These are phyloP conservation scores for Endoconidiophora laricicola DNA, from an alignment of 2,329 filamentous ascomycete species.

Conservation along the genomic window DNA sequence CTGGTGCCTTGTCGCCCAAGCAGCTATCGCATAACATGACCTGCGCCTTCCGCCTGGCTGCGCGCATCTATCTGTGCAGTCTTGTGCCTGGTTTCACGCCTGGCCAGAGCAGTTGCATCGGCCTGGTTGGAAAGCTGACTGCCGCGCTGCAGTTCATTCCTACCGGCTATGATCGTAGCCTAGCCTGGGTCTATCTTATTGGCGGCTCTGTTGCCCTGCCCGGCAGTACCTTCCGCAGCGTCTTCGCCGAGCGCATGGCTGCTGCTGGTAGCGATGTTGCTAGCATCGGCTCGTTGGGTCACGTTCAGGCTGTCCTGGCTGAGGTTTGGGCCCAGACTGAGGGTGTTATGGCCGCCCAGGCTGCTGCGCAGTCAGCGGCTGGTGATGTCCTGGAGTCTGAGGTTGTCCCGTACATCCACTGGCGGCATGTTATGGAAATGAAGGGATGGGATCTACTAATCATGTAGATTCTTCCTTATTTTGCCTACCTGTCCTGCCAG, in stretches of 20 bases:
- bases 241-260: constrained; percentile 60
- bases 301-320: constrained; percentile 58
- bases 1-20: constrained; percentile 62
- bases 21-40: constrained; percentile 82
- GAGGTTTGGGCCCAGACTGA: constrained; percentile 77
- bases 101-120: constrained; percentile 53
- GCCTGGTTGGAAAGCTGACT: constrained; percentile 63
- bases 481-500: constrained; percentile 9
- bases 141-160: constrained; percentile 69
- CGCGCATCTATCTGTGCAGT: constrained; percentile 92
- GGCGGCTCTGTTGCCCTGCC: constrained; percentile 63
- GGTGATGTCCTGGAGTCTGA: constrained; percentile 21
- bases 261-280: constrained; percentile 57
- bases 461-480: constrained; percentile 36
- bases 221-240: constrained; percentile 55
- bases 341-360: constrained; percentile 25
- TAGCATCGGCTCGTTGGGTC: constrained; percentile 69
- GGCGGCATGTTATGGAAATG: constrained; percentile 83
- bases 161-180: constrained; percentile 72
- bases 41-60: constrained; percentile 75
- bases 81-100: constrained; percentile 78
- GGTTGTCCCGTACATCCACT: constrained; percentile 59
- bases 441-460: constrained; percentile 88
- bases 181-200: constrained; percentile 87
- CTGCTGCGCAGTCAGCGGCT: constrained; percentile 21